These are phyloP conservation scores for Apiospora kogelbergensis DNA, from an alignment of 2,329 filamentous ascomycete genomes.

Conservation along the genomic window DNA sequence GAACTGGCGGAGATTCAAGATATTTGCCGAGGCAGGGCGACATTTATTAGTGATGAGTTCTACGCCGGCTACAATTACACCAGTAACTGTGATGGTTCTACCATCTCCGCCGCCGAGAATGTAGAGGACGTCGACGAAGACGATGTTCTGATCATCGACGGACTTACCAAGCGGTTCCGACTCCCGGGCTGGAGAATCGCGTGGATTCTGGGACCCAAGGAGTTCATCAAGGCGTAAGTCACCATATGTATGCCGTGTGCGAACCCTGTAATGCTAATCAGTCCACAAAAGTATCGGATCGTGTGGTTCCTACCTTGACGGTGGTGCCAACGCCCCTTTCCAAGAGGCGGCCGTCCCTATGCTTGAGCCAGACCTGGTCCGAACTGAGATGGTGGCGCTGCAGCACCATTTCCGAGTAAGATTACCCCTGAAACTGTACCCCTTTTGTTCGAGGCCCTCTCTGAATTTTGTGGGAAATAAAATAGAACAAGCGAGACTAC, in stretches of 20 bases:
- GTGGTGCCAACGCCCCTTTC: constrained; percentile 92
- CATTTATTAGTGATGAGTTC: constrained; percentile 94
- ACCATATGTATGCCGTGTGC: neutral
- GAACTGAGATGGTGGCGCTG: constrained; percentile 82
- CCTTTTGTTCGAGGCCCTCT: neutral
- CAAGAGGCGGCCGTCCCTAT: constrained; percentile 91
- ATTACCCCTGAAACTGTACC: constrained; percentile 11
- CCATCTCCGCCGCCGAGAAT: constrained; percentile 87
- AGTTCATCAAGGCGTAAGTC: constrained; percentile 81
- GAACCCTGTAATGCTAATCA: constrained; percentile 14
- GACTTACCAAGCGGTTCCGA: constrained; percentile 93
- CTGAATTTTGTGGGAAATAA: constrained; percentile 19
- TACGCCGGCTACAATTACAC: constrained; percentile 97
- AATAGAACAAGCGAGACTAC: constrained; percentile 82
- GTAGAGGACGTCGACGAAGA: constrained; percentile 86
- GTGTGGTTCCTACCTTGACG: constrained; percentile 91
- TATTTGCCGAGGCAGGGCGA: constrained; percentile 85
- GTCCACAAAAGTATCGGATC: constrained; percentile 64
- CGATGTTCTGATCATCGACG: constrained; percentile 92
- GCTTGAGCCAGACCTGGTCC: constrained; percentile 83
- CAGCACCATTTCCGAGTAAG: constrained; percentile 78
- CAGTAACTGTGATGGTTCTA: constrained; percentile 83
- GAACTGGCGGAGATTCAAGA: constrained; percentile 90
- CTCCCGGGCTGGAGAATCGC: constrained; percentile 95
- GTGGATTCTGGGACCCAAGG: constrained; percentile 94